Evolutionary conservation across 768 basidiomycete genomes (phyloP), one percentile per base, ranked within the genome.

Genomic region (Amanita pallidorosea): DNA sequence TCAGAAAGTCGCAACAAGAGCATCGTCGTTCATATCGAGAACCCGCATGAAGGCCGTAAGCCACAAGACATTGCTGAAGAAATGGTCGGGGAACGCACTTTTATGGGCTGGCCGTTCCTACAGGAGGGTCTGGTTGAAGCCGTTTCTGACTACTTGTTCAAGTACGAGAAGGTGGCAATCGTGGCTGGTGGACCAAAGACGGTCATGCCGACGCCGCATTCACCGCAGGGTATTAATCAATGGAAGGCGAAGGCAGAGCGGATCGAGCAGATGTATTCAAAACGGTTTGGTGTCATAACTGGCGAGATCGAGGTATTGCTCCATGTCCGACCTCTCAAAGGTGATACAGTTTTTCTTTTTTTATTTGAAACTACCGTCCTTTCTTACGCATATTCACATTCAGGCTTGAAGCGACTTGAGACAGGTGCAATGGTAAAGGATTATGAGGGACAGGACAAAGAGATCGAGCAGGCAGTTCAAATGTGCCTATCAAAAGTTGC

Each of bases 351-450:
- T 34, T 38, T 18, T 53, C n/a, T 29, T 2, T 2, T 8, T 29
- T 4, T 29, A 8, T 27, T 5, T 27, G 3, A 31, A 41, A 23
- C 50, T 22, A 53, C 43, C 40, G 4, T 53, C n/a, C 7, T 29
- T 49, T 41, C 4, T 31, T 29, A 15, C 44, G 34, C 53, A 17
- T 25, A 45, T 43, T n/a, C n/a, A 11, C 35, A 18, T 2, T 54
- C 11, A 93, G 93, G 95, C n/a, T 67, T 99, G 59, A 93, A 86
- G 62, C 82, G 90, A 11, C 64, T 93, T 27, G 92, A 96, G 54
- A 76, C 77, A 5, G 96, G 96, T 7, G 88, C 95, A 4, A 77
- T 98, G 53, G 80, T 96, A 49, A 99, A 98, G 65, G 94, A 98
- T 58, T 97, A 95, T 61, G 93, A 96, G 57, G 82, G 70, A 0